These are phyloP conservation scores for Aegilops bicornis DNA, from an alignment of 176 grass and related monocot species.

Conservation along the genomic window DNA sequence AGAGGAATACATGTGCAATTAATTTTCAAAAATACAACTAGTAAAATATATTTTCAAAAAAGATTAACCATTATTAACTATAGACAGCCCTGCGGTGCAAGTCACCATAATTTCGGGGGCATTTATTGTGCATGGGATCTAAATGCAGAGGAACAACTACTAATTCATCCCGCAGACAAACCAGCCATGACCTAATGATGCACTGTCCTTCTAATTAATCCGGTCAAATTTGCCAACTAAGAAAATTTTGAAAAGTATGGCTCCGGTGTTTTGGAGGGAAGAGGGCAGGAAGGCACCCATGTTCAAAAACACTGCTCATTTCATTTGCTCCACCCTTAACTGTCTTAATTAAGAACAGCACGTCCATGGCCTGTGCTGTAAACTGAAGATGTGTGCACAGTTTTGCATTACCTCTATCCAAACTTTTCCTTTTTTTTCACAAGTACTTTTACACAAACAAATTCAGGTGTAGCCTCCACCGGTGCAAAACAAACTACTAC, in stretches of 20 bases:
- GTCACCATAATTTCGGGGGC: neutral
- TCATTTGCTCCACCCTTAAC: neutral
- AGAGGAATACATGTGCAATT: neutral
- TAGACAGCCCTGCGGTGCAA: neutral
- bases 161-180: neutral
- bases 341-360: neutral
- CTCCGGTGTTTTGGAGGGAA: conserved; percentile 19
- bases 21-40: too few species aligned
- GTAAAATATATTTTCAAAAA: neutral
- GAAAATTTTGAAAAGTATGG: neutral
- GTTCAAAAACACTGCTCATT: neutral
- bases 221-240: conserved; percentile 1
- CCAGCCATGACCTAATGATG: conserved; percentile 11
- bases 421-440: too few species aligned
- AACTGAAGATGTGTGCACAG: neutral
- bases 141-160: neutral
- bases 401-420: neutral
- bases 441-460: too few species aligned
- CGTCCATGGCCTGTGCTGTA: neutral
- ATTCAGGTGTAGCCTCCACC: neutral
- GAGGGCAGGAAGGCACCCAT: neutral
- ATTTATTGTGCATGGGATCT: conserved; percentile 14
- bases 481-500: neutral
- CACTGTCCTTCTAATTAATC: neutral
- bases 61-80: neutral